Percentiles rank a stretch among this genome's conserved stretches.
Conservation (phyloP, 2,329 filamentous ascomycete genomes). For the Monilinia polystroma region DNA sequence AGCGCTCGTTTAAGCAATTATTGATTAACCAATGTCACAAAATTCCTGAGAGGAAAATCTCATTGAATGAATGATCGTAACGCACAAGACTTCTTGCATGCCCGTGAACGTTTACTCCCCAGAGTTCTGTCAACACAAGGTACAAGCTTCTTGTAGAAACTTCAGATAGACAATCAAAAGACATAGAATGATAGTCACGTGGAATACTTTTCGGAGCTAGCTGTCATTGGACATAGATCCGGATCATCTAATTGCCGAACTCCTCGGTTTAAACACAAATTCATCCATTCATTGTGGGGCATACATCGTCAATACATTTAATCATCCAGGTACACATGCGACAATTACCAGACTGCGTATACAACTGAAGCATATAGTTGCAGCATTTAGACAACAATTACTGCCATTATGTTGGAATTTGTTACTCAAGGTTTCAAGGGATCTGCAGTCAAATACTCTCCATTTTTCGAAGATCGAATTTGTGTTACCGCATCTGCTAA, state of each 20-base stretch:
- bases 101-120: no score
- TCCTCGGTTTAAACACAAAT: neutral
- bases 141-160: no score
- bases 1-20: no score
- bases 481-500: constrained; percentile 90
- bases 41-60: no score
- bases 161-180: no score
- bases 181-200: no score
- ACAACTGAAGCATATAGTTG: neutral
- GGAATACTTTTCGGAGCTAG: no score
- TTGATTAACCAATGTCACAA: no score
- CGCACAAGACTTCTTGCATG: no score
- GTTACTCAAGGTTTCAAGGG: constrained; percentile 92
- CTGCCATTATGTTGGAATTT: constrained; percentile 76
- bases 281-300: neutral
- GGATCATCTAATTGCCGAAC: neutral
- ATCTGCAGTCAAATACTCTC: constrained; percentile 96
- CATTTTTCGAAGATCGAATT: constrained; percentile 93
- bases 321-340: neutral
- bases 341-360: neutral
- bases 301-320: neutral
- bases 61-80: no score
- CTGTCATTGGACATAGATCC: no score
- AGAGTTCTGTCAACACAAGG: no score
- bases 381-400: neutral